Percentiles rank a stretch among this genome's conserved stretches.
These are phyloP conservation scores for Clarireedia hainanense DNA, from an alignment of 2,329 filamentous ascomycete species.

Conservation along the genomic window DNA sequence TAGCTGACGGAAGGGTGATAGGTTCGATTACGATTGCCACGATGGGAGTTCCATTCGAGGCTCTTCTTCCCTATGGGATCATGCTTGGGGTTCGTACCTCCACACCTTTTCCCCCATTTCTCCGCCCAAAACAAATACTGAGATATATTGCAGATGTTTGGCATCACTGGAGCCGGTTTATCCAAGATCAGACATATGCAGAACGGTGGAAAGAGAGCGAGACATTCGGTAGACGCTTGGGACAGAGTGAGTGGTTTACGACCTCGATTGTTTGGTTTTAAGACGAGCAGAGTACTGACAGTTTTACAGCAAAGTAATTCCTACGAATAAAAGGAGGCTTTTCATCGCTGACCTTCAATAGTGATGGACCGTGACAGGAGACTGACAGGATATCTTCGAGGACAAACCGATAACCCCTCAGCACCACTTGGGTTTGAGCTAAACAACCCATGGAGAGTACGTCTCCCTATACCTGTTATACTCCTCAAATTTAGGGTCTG, in stretches of 20 bases:
- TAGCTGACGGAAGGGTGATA: constrained; percentile 12
- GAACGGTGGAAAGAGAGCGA: constrained; percentile 33
- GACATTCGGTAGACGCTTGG: constrained; percentile 35
- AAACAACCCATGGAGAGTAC: constrained; percentile 36
- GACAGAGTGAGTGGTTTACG: constrained; percentile 30
- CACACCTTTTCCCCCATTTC: background rate
- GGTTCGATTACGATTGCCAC: constrained; percentile 20
- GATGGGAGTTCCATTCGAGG: constrained; percentile 36
- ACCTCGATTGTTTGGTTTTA: background rate
- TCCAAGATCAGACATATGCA: constrained; percentile 32
- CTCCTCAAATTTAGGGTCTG: too few species aligned
- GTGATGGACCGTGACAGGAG: constrained; percentile 37
- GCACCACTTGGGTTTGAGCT: constrained; percentile 34
- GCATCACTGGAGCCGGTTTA: constrained; percentile 32
- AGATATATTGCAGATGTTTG: constrained; percentile 32
- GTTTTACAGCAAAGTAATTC: constrained; percentile 29
- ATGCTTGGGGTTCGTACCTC: constrained; percentile 31
- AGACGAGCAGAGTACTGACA: constrained; percentile 18
- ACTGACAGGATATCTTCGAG: constrained; percentile 33
- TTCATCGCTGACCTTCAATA: constrained; percentile 18
- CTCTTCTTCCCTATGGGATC: constrained; percentile 35
- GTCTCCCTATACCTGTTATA: constrained; percentile 10
- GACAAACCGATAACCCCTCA: constrained; percentile 31
- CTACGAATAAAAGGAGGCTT: background rate
- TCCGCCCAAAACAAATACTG: constrained; percentile 12